Base-by-base conservation (phyloP, 768 basidiomycete species). In the Saitozyma sp. region DNA sequence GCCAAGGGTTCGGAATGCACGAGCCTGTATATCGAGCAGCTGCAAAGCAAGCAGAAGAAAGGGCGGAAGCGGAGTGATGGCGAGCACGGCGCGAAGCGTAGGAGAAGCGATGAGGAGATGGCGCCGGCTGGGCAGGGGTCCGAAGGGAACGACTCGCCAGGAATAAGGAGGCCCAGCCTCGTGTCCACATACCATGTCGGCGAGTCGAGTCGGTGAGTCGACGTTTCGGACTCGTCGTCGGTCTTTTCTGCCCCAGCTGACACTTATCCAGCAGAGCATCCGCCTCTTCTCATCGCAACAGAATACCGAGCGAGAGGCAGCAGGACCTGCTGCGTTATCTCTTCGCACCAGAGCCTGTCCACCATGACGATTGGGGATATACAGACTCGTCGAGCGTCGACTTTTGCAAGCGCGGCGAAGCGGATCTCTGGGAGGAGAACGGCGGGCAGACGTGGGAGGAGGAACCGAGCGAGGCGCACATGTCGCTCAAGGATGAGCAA, bases 401-500 rank as follows among this genome's bases (percentile, higher is more conserved):
- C 16, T 14, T 59, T 2, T 74, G 73, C 62, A 43, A 57, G 42
- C 49, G 49, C n/a, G 66, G 66, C 17, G 39, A 59, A 14, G 56
- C 48, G 45, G 68, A 72, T 62, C 46, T 75, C 9, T 73, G 68
- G 69, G 74, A 75, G 58, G 71, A 71, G 51, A 57, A 61, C 10
- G 56, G 65, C 52, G 66, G 70, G 14, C 45, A 51, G 13, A 53
- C 73, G 39, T 78, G 76, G 60, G 59, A 58, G 4, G 71, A 69
- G 41, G 8, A 50, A n/a, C 77, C 79, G 6, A 76, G 89, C 39
- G 87, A 89, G 59, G 79, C 87, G 50, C 91, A 90, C 13, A 80
- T 81, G 66, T 86, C 85, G 76, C 83, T 94, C 50, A 85, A 87
- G 64, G 89, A 91, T 69, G 80, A 81, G 11, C 89, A 88, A 79